These are phyloP conservation scores for Hamamelis virginiana DNA, from an alignment of 164 flowering plant species.

Conservation along the genomic window DNA sequence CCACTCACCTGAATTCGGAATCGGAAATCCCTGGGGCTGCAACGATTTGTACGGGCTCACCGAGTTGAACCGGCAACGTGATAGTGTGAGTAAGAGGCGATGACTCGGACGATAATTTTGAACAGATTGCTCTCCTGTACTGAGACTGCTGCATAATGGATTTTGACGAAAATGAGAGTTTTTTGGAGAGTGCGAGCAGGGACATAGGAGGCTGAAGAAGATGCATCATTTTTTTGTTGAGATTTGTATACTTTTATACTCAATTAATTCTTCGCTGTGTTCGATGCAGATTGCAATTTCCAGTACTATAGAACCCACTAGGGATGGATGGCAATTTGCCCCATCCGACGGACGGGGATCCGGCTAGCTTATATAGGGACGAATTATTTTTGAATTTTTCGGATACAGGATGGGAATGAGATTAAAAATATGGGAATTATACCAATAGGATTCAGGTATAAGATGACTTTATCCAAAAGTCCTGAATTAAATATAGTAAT, in stretches of 20 bases:
- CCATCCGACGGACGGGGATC: no score
- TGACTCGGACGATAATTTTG: constrained; percentile 38
- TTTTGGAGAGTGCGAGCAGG: constrained; percentile 12
- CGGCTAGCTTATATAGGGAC: no score
- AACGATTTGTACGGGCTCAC: constrained; percentile 46
- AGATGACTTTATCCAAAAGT: no score
- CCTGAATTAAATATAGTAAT: no score
- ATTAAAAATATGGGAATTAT: no score
- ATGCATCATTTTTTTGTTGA: not conserved
- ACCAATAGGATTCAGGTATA: no score
- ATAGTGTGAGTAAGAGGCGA: constrained; percentile 43
- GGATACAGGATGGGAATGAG: no score
- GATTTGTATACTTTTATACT: constrained; percentile 1
- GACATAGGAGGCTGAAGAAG: constrained; percentile 14
- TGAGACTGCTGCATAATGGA: not conserved
- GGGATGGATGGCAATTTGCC: no score
- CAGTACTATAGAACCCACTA: no score
- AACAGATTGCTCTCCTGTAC: constrained; percentile 6
- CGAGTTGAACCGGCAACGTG: constrained; percentile 45
- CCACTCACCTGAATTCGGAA: constrained; percentile 71
- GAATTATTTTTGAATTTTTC: no score
- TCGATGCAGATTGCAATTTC: no score
- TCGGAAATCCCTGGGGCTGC: constrained; percentile 68
- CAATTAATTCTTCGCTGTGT: no score
- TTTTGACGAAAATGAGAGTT: not conserved